phyloP scores from a whole-genome alignment of 2,329 filamentous ascomycete genomes.

The Sporothrix mexicana region DNA sequence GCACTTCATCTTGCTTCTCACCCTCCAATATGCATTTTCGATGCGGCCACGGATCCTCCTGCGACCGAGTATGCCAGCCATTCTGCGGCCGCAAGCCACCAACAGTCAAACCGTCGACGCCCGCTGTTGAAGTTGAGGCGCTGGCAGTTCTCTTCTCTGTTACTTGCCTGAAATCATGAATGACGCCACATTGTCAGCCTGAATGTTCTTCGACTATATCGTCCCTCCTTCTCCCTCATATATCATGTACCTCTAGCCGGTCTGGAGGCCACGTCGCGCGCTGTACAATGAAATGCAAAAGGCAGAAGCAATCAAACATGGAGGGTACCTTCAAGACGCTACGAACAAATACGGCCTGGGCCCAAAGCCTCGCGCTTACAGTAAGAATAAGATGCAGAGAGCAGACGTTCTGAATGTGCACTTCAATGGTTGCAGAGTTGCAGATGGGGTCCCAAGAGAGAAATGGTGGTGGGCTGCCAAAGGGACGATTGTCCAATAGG shows the following conservation, averaged over 20 bases:
- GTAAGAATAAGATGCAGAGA: background rate
- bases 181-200: background rate
- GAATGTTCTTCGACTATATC: background rate
- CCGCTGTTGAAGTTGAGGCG: background rate
- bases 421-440: background rate
- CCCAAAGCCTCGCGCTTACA: conserved; percentile 9
- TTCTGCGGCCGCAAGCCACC: conserved; percentile 4
- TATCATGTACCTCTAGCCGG: background rate
- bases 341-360: background rate
- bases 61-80: background rate
- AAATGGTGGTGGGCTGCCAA: too few relatives aligned
- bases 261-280: conserved; percentile 9
- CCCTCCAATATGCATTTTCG: background rate
- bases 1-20: background rate
- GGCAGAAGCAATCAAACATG: conserved; percentile 1
- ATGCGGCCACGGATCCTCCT: background rate
- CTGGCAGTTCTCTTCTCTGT: background rate
- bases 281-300: background rate
- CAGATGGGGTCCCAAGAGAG: background rate
- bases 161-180: background rate
- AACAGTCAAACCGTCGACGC: background rate
- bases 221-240: background rate
- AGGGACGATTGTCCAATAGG: background rate
- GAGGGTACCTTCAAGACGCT: conserved; percentile 1
- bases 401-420: background rate